Conservation (phyloP, 441 rosid genomes). For the Syzygium malaccense region DNA sequence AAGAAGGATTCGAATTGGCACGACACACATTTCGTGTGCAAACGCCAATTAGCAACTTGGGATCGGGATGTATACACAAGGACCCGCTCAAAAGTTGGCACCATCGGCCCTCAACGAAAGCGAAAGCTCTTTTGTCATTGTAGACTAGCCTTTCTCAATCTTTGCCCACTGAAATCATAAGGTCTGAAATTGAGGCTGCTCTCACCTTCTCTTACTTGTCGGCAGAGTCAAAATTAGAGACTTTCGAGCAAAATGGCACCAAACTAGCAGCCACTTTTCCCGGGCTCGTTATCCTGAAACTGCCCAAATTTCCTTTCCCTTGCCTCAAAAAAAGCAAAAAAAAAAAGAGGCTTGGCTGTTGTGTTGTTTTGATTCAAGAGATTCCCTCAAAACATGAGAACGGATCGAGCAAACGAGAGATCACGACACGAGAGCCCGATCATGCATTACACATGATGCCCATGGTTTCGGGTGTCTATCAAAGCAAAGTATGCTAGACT, state of each 20-base stretch:
- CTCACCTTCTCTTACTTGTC: not conserved
- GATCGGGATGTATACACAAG: not conserved
- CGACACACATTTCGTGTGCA: not conserved
- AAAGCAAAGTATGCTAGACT: not conserved
- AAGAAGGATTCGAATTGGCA: not conserved
- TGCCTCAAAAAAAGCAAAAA: not conserved
- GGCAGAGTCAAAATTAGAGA: not conserved
- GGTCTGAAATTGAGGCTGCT: not conserved
- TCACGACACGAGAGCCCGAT: not conserved
- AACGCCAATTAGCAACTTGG: not conserved
- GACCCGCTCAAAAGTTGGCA: not conserved
- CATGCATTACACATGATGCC: not conserved
- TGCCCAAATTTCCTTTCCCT: not conserved
- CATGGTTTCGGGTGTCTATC: no score
- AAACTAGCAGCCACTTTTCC: not conserved
- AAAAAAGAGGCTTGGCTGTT: no score
- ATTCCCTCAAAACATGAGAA: no score
- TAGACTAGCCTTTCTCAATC: not conserved
- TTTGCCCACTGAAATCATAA: not conserved
- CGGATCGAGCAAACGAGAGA: not conserved
- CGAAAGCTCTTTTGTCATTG: not conserved
- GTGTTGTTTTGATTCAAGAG: no score
- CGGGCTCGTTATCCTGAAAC: not conserved
- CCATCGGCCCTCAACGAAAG: not conserved
- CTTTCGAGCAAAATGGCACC: not conserved